phyloP scores from a whole-genome alignment of 2,329 filamentous ascomycete species.

The Lasiodiplodia theobromae region DNA sequence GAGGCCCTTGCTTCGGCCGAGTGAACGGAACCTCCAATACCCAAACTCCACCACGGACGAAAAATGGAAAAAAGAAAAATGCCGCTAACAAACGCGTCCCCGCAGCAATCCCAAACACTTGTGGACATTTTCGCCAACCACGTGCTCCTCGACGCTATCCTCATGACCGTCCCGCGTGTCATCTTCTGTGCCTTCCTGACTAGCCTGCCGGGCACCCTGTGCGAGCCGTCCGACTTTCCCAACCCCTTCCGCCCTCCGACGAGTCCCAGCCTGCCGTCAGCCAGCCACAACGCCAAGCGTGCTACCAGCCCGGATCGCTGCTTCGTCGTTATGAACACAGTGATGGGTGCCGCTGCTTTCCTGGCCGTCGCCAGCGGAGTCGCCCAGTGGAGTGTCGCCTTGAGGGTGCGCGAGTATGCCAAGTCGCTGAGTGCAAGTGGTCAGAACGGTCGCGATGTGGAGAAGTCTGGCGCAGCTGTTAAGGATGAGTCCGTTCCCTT shows the following conservation, averaged over 20 bases:
- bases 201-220: conserved; percentile 30
- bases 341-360: conserved; percentile 37
- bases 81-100: background rate
- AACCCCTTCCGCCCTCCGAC: conserved; percentile 24
- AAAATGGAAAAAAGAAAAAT: background rate
- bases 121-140: conserved; percentile 36
- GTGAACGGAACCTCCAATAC: background rate
- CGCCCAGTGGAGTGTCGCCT: conserved; percentile 46
- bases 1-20: conserved; percentile 20
- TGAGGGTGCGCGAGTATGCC: conserved; percentile 41
- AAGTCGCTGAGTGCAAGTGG: conserved; percentile 32
- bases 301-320: conserved; percentile 39
- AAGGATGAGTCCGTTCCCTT: background rate
- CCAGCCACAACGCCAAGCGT: conserved; percentile 36
- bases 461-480: background rate
- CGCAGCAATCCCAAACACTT: conserved; percentile 32
- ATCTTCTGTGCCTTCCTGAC: conserved; percentile 33
- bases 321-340: conserved; percentile 36
- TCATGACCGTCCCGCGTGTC: conserved; percentile 35
- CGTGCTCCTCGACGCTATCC: conserved; percentile 38
- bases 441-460: conserved; percentile 13
- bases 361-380: conserved; percentile 38
- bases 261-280: conserved; percentile 10
- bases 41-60: background rate
- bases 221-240: conserved; percentile 29